These are phyloP conservation scores for Paratinospora sagittata DNA, from an alignment of 164 flowering plant species.

Conservation along the genomic window DNA sequence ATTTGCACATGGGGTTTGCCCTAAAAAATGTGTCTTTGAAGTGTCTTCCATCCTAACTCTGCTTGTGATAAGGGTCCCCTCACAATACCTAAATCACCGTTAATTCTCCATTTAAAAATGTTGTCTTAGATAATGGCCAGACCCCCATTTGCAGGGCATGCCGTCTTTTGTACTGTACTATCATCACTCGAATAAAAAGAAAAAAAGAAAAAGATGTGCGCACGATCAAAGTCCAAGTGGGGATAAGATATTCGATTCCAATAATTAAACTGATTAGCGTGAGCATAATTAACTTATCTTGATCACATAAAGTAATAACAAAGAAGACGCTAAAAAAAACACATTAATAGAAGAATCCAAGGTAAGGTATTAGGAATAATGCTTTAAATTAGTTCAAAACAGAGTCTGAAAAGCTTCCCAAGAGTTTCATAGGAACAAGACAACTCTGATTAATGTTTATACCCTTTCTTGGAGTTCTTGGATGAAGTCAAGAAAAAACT, in stretches of 20 bases:
- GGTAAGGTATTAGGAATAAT: background rate
- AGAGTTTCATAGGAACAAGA: background rate
- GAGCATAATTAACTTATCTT: background rate
- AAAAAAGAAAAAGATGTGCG: background rate
- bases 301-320: no score
- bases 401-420: background rate
- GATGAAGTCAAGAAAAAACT: background rate
- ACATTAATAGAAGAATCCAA: background rate
- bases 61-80: background rate
- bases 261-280: background rate
- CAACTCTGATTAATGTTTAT: background rate
- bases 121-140: background rate
- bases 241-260: background rate
- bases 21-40: background rate
- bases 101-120: background rate
- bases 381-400: background rate
- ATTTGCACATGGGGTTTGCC: conserved; percentile 11
- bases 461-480: background rate
- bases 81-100: background rate
- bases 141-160: background rate
- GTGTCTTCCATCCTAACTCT: background rate
- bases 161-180: background rate
- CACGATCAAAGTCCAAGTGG: background rate
- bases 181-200: background rate
- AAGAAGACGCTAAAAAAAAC: background rate